These are phyloP conservation scores for Ganoderma resinaceum DNA, from an alignment of 1,284 basidiomycete genomes.

Conservation along the genomic window DNA sequence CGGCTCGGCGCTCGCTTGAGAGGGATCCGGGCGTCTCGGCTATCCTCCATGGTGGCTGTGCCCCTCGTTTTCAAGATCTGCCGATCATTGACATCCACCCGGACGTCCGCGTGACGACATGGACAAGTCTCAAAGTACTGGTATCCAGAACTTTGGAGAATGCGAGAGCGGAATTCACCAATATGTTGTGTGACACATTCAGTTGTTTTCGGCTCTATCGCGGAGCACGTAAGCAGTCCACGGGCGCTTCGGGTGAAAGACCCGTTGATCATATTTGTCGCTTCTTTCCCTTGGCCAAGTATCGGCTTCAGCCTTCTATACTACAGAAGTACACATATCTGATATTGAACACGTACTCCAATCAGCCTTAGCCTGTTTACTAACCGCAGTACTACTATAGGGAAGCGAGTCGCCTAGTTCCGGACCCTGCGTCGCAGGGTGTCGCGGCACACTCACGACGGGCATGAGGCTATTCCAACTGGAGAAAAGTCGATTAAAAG, in stretches of 20 bases:
- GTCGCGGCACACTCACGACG: too few relatives aligned
- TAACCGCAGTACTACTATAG: not conserved
- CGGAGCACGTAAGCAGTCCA: not conserved
- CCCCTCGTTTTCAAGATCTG: not conserved
- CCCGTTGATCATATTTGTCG: not conserved
- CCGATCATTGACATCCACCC: too few relatives aligned
- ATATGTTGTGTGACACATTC: not conserved
- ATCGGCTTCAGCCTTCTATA: not conserved
- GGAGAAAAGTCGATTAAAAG: too few relatives aligned
- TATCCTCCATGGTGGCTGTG: not conserved
- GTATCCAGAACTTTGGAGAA: not conserved
- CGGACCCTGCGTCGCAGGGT: too few relatives aligned
- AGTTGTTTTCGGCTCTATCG: not conserved
- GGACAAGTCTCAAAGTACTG: too few relatives aligned
- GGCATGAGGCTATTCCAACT: too few relatives aligned
- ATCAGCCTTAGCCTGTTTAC: not conserved
- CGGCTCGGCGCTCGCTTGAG: not conserved
- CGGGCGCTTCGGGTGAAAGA: not conserved
- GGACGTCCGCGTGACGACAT: too few relatives aligned
- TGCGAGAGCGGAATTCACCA: not conserved
- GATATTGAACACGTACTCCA: not conserved
- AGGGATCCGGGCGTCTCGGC: not conserved
- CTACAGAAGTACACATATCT: not conserved
- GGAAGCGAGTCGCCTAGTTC: not conserved
- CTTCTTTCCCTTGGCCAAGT: not conserved